Percentiles rank a stretch among this genome's conserved stretches.
phyloP scores from a whole-genome alignment of 176 grass and related monocot species.

The Aegilops bicornis region DNA sequence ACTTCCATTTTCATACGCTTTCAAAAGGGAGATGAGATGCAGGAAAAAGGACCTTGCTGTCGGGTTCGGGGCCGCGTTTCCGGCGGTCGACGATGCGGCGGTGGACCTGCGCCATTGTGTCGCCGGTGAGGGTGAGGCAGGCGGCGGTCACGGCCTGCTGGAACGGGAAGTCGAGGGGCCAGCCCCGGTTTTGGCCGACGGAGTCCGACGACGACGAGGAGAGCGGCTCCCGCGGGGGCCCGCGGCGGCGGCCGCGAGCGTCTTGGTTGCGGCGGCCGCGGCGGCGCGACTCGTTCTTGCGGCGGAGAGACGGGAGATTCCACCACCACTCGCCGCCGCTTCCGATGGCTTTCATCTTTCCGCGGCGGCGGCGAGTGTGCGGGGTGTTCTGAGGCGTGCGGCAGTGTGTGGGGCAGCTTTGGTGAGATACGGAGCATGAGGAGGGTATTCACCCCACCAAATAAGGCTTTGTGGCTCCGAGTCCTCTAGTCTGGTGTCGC shows the following conservation, averaged over 20 bases:
- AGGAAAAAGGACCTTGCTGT: conserved; percentile 54
- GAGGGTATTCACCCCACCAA: not conserved
- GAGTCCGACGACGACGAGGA: conserved; percentile 83
- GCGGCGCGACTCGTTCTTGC: conserved; percentile 39
- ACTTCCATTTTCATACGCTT: not conserved
- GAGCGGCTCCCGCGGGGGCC: conserved; percentile 31
- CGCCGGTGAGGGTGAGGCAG: conserved; percentile 79
- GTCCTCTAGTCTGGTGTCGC: not conserved
- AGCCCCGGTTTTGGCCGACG: conserved; percentile 29
- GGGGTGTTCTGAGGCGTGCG: not conserved
- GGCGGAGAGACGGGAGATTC: conserved; percentile 54
- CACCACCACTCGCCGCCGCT: conserved; percentile 55
- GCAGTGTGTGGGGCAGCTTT: not conserved
- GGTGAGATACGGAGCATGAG: not conserved
- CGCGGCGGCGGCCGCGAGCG: conserved; percentile 41
- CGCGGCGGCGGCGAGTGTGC: not conserved
- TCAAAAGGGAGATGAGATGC: not conserved
- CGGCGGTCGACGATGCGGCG: conserved; percentile 44
- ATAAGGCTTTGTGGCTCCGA: conserved; percentile 20
- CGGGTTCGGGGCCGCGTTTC: not conserved
- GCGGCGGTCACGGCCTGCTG: conserved; percentile 78
- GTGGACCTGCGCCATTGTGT: conserved; percentile 86
- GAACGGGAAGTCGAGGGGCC: conserved; percentile 70
- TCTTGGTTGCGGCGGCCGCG: conserved; percentile 47
- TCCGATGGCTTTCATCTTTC: conserved; percentile 46